A percentile compares a stretch with the other conserved stretches of the same genome.
Evolutionary conservation across 2,329 filamentous ascomycete species (phyloP).

Genomic region (Claviceps citrina): DNA sequence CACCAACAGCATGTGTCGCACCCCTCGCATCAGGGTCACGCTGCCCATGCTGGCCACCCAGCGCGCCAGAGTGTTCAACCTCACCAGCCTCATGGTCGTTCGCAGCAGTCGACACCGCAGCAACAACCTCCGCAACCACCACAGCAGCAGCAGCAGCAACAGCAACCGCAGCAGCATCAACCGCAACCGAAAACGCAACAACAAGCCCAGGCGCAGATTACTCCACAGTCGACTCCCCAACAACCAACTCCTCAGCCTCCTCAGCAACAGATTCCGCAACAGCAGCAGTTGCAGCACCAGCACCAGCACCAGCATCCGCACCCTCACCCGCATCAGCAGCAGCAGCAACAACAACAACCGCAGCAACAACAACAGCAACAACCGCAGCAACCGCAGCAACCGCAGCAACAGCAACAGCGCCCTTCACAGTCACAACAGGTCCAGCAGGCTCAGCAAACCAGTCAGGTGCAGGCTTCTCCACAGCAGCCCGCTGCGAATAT

Average conservation of each 20-base stretch:
- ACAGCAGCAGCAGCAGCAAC: slow-evolving; percentile 12
- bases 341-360: slow-evolving; percentile 13
- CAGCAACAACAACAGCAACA: slow-evolving; percentile 13
- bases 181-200: slow-evolving; percentile 14
- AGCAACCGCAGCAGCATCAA: slow-evolving; percentile 14
- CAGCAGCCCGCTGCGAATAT: slow-evolving; percentile 21
- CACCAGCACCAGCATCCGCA: too few relatives aligned
- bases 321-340: slow-evolving; percentile 11
- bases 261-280: slow-evolving; percentile 11
- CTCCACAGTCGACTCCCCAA: slow-evolving; percentile 7
- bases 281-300: slow-evolving; percentile 6
- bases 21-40: slow-evolving; percentile 13
- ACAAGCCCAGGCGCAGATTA: slow-evolving; percentile 12
- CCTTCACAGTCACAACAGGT: too few relatives aligned
- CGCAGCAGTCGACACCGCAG: slow-evolving; percentile 16
- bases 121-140: slow-evolving; percentile 12
- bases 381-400: background rate
- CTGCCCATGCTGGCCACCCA: slow-evolving; percentile 8
- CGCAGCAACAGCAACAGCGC: slow-evolving; percentile 13
- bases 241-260: slow-evolving; percentile 11
- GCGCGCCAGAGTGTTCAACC: slow-evolving; percentile 14
- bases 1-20: slow-evolving; percentile 13
- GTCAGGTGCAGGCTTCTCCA: slow-evolving; percentile 16
- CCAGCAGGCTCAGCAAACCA: slow-evolving; percentile 19
- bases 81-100: slow-evolving; percentile 12